Base-by-base conservation (phyloP, 2,329 filamentous ascomycete species). In the Fusarium neocosmosporiellum region DNA sequence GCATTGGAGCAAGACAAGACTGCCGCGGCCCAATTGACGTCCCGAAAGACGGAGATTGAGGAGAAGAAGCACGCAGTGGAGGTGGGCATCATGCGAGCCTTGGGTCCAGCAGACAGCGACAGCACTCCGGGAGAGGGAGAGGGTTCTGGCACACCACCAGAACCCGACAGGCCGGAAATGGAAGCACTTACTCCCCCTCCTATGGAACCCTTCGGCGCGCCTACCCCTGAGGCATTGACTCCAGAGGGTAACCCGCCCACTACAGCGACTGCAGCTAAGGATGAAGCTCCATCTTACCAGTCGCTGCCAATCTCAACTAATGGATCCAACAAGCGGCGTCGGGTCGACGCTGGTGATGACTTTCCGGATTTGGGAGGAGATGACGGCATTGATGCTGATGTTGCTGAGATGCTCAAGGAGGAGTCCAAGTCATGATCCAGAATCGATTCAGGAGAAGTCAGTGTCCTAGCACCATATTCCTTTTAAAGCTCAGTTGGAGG, bases 11-110 rank as follows among this genome's bases (percentile, higher is more conserved):
- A 87, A 18, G 96, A 99, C 66, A 90, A 94, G 76, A 83, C 86
- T 6, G 87, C 92, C 37, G 85, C 91, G n/a, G 80, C 86, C 8
- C 88, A 93, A 18, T 83, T 98, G 22, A 83, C 86, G 5, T 86
- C 85, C n/a, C 91, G 92, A 64, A 94, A 93, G 75, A 83, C 85
- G 3, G 90, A 91, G 64, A 94, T 95, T 18, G 95, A 98, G 76
- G 85, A 87, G 20, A 95, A 94, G 83, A 97, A 97, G 82, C 91
- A 92, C 60, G 93, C 96, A 55, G 95, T 99, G 9, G 96, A 99
- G 81, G 90, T 96, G 73, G 92, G 90, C 57, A 98, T 99, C 75
- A 94, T 99, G 88, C 90, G 93, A 59, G 94, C 94, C 10, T 88
- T 98, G 24, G 90, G 91, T 16, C 88, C 89, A 2, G 88, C 91